phyloP scores from a whole-genome alignment of 352 stramenopile species.

The Elongisporangium senticosum region DNA sequence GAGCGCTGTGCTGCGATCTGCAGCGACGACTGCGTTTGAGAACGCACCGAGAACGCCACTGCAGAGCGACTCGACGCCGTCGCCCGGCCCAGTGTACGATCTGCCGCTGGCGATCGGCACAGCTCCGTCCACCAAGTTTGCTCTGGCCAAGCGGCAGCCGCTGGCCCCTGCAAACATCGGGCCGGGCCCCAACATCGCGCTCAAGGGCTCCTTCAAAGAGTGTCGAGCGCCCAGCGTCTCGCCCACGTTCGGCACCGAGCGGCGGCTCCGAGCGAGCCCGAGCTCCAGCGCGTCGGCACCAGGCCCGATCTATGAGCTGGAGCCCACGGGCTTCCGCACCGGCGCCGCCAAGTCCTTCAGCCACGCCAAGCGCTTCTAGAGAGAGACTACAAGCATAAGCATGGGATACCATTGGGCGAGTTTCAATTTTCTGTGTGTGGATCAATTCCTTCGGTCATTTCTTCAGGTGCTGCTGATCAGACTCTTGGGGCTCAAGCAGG shows the following conservation, averaged over 20 bases:
- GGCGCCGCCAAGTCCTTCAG: constrained; percentile 51
- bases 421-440: neutral
- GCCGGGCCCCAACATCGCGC: constrained; percentile 57
- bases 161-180: constrained; percentile 49
- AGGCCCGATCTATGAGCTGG: constrained; percentile 69
- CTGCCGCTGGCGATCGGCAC: constrained; percentile 41
- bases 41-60: constrained; percentile 46
- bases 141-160: constrained; percentile 43
- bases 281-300: constrained; percentile 25
- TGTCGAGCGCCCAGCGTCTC: constrained; percentile 31
- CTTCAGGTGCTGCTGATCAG: neutral
- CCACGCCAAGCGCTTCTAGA: constrained; percentile 61
- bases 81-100: constrained; percentile 74
- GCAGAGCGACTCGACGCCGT: constrained; percentile 52
- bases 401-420: neutral
- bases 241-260: constrained; percentile 70
- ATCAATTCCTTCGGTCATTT: neutral
- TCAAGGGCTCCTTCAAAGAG: constrained; percentile 48
- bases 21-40: constrained; percentile 50
- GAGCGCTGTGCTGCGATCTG: constrained; percentile 43
- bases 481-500: neutral
- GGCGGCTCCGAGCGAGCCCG: constrained; percentile 25
- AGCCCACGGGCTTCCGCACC: constrained; percentile 53
- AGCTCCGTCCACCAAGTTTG: constrained; percentile 48
- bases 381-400: neutral